Evolutionary conservation across 2,329 filamentous ascomycete genomes (phyloP), one percentile per base, ranked within the genome.

Genomic region (Huntiella bhutanensis): DNA sequence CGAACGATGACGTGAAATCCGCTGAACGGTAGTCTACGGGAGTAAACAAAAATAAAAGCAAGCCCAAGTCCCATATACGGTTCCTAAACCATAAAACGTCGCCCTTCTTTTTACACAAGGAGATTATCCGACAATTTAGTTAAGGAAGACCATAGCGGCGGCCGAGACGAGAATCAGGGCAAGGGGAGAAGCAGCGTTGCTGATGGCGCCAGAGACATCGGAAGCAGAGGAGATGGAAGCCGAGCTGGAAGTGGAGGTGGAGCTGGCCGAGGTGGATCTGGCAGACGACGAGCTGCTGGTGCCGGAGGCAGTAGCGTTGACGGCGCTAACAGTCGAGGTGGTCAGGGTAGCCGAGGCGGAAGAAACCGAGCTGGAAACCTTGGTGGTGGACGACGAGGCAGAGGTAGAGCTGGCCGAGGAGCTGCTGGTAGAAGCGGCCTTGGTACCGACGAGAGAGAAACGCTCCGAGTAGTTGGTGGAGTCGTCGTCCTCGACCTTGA

Each of bases 391-490:
- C 28, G 52, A 54, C 38, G 53, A 38, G 10, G 41, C n/a, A 15
- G 28, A 37, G 38, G 44, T 45, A 19, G 40, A 33, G 38, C 39
- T 17, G 15, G 41, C 39, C 7, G 48, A 33, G 22, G 17, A 34
- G 45, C 28, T 41, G 38, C 32, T 54, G 12, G 42, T 12, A 32
- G 47, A 43, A 37, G 53, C 53, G 17, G 44, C 53, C 52, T 46
- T 54, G 16, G 51, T 55, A 38, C 60, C 61, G 12, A 43, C 15
- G 43, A 64, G 52, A 5, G 51, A 11, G 56, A 66, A 70, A 55
- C 58, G 58, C 10, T 49, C 4, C 53, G 62, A 64, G 62, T 64
- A 70, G 65, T 70, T 70, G 55, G 55, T 51, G 10, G 57, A 55
- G 17, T 43, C 55, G 33, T 53, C 54, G 52, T 70, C 66, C 22